Base-by-base conservation (phyloP, 2,329 filamentous ascomycete genomes). In the Lachnellula arida region DNA sequence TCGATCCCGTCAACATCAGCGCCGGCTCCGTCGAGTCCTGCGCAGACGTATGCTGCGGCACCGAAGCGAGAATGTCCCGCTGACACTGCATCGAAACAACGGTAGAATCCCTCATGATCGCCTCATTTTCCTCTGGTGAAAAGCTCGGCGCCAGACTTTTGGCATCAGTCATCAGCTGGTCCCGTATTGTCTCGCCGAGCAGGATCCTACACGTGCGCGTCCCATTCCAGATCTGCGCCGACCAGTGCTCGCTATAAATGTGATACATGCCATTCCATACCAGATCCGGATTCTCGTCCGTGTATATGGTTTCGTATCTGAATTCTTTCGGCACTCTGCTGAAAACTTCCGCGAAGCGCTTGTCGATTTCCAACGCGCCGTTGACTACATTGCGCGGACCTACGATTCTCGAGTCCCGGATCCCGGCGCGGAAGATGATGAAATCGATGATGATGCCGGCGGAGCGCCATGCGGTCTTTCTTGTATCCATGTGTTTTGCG, bases 381-480 rank as follows among this genome's bases (percentile, higher is more conserved):
- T 49, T 34, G 12, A 59, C 43, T 7, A 59, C 52, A n/a, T 48
- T 0, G 74, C 74, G 48, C 71, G 64, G 0, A 74, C 76, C 2
- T 71, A 72, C 0, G 32, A 55, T 49, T 7, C 17, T 15, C 4
- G n/a, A n/a, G 5, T 53, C 28, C 19, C 48, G 32, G 32, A 60
- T 47, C 14, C 40, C 43, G 12, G 58, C 48, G 19, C 60, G 56
- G 19, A 60, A 46, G 11, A 34, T 49, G 23, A 54, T 55, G 32
- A 56, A 58, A 22, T 57, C 52, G 14, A 60, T 56, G 23, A 79
- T 72, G 4, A 77, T 72, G 23, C 71, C 72, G 17, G 73, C 73
- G 15, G 79, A 61, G 23, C 71, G 69, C 67, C 74, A 75, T 3
- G 72, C 71, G 1, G 74, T 71, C 17, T 73, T 70, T 19, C 63